Evolutionary conservation across 345 rosid genomes (phyloP).

Genomic region (Brassica napus): Da-Ae NC_063442.1:37270001-37270500

Average conservation of each 20-base stretch:
- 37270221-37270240: neutral
- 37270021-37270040: no score
- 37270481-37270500: constrained; percentile 72
- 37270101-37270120: neutral
- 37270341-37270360: constrained; percentile 9
- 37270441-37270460: constrained; percentile 59
- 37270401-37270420: no score
- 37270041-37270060: no score
- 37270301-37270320: constrained; percentile 39
- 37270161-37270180: neutral
- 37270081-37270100: no score
- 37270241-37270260: constrained; percentile 28
- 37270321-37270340: constrained; percentile 12
- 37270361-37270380: no score
- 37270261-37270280: constrained; percentile 42
- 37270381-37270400: no score
- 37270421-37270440: no score
- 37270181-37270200: neutral
- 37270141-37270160: neutral
- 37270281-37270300: constrained; percentile 35
- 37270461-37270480: constrained; percentile 87
- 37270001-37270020: no score
- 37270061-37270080: no score
- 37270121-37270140: neutral
- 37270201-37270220: neutral